Evolutionary conservation across 805 yeast genomes (phyloP), one percentile per base, ranked within the genome.

Genomic region (Pichia paraexigua): DNA sequence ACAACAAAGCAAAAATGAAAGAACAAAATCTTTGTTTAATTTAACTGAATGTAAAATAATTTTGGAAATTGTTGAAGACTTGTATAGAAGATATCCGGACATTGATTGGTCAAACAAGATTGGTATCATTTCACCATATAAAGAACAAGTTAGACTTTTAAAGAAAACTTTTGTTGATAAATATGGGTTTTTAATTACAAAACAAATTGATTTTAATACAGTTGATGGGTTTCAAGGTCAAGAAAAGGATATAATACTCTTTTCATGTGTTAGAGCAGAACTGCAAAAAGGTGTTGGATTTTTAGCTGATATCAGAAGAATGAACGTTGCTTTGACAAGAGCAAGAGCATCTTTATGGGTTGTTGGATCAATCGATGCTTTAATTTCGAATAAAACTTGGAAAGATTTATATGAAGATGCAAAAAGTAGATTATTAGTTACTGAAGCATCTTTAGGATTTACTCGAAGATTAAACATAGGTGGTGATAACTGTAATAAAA

Each of bases 161-260:
- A 78, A 78, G 56, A 73, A 75, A 20, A 66, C 74, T 1, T 92
- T 94, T 60, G 64, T 70, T 7, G 70, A 71, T 17, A 71, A 71
- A 49, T 85, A 77, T 60, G 98, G 98, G 12, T 71, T 71, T 2
- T 62, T 71, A 4, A 84, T 92, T 35, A 65, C 76, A 20, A 74
- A 78, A 30, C 83, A 79, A 49, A 80, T 95, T 46, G 95, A 87
- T 63, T 90, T 94, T 69, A 90, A 91, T 63, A 89, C 99, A 0
- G 90, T 94, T 54, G 99, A 94, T 75, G 99, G 98, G 1, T 94
- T 91, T 65, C 99, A 90, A 71, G 97, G 96, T 56, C 98, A 94
- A 67, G 99, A 94, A 64, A 94, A 92, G 66, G 97, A 92, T 56
- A 80, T 94, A 45, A 88, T 94, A 55, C 79, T 94, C 46, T 84